Evolutionary conservation across 495 filamentous ascomycete genomes (phyloP).

Genomic region (Penicillium herquei): DNA sequence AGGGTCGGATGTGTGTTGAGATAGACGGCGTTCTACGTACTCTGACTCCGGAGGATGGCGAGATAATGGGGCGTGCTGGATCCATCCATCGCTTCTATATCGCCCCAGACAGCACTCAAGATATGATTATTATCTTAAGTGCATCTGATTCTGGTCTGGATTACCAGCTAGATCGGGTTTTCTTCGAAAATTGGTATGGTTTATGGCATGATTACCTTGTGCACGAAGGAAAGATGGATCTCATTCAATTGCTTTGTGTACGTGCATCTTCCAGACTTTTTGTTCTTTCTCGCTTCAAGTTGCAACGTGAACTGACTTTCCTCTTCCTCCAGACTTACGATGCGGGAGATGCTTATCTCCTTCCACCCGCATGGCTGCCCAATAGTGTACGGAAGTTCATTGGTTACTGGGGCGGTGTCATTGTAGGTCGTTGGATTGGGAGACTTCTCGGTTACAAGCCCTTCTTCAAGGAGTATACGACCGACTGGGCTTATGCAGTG

Average conservation of each 20-base stretch:
- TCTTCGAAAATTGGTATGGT: constrained; percentile 57
- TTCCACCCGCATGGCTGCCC: constrained; percentile 46
- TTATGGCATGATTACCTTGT: constrained; percentile 48
- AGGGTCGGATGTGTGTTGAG: neutral
- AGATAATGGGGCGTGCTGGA: constrained; percentile 8
- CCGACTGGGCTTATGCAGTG: constrained; percentile 50
- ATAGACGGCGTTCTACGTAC: constrained; percentile 2
- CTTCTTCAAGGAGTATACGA: constrained; percentile 49
- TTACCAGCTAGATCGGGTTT: constrained; percentile 40
- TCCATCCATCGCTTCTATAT: constrained; percentile 11
- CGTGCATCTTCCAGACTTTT: too few species aligned
- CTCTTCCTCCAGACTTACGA: too few species aligned
- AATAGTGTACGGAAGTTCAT: constrained; percentile 36
- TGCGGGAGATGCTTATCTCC: constrained; percentile 46
- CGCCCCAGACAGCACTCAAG: constrained; percentile 6
- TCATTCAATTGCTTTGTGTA: constrained; percentile 47
- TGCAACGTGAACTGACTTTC: too few species aligned
- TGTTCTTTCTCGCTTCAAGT: too few species aligned
- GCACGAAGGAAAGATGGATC: constrained; percentile 35
- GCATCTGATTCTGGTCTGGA: constrained; percentile 13
- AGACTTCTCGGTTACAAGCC: constrained; percentile 52
- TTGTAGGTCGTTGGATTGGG: constrained; percentile 51
- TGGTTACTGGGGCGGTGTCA: constrained; percentile 36
- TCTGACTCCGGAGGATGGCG: constrained; percentile 10
- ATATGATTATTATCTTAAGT: constrained; percentile 13